Evolutionary conservation across 176 grass and related monocot species (phyloP), one percentile per base, ranked within the genome.

Genomic region (Lolium rigidum): DNA sequence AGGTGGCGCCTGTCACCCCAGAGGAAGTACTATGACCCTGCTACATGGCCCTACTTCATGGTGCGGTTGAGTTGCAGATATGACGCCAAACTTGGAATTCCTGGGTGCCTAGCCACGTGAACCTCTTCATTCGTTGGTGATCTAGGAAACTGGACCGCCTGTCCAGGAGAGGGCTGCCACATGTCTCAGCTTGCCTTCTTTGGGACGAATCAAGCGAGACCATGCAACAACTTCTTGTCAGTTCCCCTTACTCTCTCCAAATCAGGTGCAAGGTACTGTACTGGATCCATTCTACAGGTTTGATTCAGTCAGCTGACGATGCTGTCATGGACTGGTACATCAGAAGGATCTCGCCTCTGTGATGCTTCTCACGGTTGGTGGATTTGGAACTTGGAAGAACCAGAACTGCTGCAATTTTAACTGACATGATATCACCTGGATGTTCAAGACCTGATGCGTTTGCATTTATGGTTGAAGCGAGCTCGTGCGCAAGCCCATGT

Each of bases 51-150:
- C 66, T 69, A 69, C 8, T 70, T 43, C 67, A 43, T 41, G 37
- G 37, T 70, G 35, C 16, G 66, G 66, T 20, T 39, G 35, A 9
- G 8, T 41, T 69, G 66, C 15, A 69, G 16, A 41, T 39, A 12
- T 43, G 37, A 17, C 9, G 50, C 65, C 16, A n/a, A 67, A 77
- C 6, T 71, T 79, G 64, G 62, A 31, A 70, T 86, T 43, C 67
- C 9, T n/a, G 38, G 67, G 37, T 41, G 37, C 18, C 37, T 43
- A 43, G 17, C 37, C 18, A 1, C 1, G 35, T 70, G 66, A 20
- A 70, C 35, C 67, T 70, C 17, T 43, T 70, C 37, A n/a, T 70
- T 70, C 10, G 37, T 37, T 70, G 37, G 3, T 4, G 37, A 70
- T 70, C 67, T 70, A 43, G 17, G 37, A n/a, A 41, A 17, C 67